A percentile compares a stretch with the other conserved stretches of the same genome.
Evolutionary conservation across 2,329 filamentous ascomycete genomes (phyloP).

Genomic region (Claviceps fusiformis): DNA sequence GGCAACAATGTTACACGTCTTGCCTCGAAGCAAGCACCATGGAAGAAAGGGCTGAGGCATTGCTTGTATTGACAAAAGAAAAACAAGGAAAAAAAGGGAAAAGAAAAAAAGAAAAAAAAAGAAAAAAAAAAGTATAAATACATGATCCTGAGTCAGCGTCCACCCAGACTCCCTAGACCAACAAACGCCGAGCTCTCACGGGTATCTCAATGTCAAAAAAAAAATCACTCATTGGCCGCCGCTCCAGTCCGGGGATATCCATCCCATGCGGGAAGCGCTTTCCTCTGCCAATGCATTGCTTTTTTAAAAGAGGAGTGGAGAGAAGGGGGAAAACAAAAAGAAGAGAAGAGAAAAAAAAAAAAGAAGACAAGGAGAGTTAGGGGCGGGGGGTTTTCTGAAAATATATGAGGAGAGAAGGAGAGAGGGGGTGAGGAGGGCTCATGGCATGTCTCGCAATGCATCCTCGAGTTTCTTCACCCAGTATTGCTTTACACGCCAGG

Average conservation of each 20-base stretch:
- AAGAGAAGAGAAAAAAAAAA: no score
- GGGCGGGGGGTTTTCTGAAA: no score
- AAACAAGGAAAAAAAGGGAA: no score
- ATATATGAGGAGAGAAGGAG: background rate
- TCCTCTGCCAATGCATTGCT: background rate
- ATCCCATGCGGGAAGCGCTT: background rate
- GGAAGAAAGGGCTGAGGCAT: no score
- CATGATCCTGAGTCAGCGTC: background rate
- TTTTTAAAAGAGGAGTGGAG: background rate
- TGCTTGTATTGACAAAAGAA: no score
- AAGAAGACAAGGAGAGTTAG: no score
- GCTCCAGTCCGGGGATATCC: background rate
- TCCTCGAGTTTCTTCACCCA: conserved; percentile 42
- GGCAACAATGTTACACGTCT: no score
- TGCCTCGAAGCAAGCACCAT: no score
- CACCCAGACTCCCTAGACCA: background rate
- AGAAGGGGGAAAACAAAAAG: background rate
- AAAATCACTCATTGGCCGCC: conserved; percentile 2
- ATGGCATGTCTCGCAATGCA: conserved; percentile 1
- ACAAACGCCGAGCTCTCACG: conserved; percentile 11
- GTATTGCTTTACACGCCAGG: conserved; percentile 34
- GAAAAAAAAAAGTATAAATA: background rate
- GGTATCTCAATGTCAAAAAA: conserved; percentile 13
- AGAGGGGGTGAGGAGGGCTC: background rate
- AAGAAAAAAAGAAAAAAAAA: no score